Percentiles rank a stretch among this genome's conserved stretches.
phyloP scores from a whole-genome alignment of 768 basidiomycete species.

The Asterophora parasitica region DNA sequence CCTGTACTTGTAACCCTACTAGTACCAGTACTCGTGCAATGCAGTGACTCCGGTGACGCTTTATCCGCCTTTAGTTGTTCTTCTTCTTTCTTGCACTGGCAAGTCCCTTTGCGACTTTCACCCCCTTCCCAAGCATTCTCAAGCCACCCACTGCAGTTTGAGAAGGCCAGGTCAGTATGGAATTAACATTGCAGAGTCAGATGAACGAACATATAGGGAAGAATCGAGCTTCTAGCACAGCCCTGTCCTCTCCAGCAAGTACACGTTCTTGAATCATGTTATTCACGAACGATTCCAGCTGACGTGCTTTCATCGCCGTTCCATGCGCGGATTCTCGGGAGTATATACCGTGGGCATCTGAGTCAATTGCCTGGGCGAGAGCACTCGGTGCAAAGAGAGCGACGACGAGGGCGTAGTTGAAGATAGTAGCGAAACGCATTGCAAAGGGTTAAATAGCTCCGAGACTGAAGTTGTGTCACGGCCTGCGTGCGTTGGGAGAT shows the following conservation, averaged over 20 bases:
- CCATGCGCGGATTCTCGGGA: not conserved
- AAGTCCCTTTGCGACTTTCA: too few relatives aligned
- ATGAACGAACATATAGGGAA: not conserved
- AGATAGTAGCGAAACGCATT: not conserved
- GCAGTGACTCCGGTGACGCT: too few relatives aligned
- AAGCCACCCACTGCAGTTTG: too few relatives aligned
- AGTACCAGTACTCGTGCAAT: too few relatives aligned
- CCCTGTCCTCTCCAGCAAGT: not conserved
- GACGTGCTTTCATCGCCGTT: not conserved
- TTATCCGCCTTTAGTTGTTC: too few relatives aligned
- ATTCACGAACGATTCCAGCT: not conserved
- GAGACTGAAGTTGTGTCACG: not conserved
- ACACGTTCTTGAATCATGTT: not conserved
- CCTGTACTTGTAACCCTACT: too few relatives aligned
- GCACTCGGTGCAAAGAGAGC: not conserved
- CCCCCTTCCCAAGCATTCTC: too few relatives aligned
- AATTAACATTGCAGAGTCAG: too few relatives aligned
- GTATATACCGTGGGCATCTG: not conserved
- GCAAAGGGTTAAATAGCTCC: not conserved
- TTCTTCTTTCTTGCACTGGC: too few relatives aligned
- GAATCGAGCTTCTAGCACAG: not conserved
- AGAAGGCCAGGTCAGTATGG: too few relatives aligned
- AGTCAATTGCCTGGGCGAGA: not conserved
- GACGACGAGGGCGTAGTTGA: slow-evolving; percentile 1
- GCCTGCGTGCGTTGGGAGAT: not conserved